A percentile compares a stretch with the other conserved stretches of the same genome.
Evolutionary conservation across 1,139 yeast species (phyloP).

Genomic region (Magnusiomyces sp.): DNA sequence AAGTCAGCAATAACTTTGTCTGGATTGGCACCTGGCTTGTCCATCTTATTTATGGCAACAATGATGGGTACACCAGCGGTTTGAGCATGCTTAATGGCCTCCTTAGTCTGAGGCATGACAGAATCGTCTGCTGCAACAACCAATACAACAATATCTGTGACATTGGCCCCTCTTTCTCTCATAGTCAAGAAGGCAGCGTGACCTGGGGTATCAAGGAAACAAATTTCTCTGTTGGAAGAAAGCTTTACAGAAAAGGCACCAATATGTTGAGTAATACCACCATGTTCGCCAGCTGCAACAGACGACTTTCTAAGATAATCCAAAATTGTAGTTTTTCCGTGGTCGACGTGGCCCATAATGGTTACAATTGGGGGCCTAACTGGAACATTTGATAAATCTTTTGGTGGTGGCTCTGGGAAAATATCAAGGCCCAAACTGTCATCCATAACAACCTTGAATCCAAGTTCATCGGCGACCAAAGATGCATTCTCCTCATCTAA

Average conservation of each 20-base stretch:
- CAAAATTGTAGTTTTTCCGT: conserved; percentile 90
- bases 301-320: conserved; percentile 80
- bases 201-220: conserved; percentile 96
- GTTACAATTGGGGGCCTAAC: conserved; percentile 91
- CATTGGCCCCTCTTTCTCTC: conserved; percentile 94
- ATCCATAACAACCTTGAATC: conserved; percentile 51
- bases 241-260: conserved; percentile 90
- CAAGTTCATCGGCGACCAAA: conserved; percentile 81
- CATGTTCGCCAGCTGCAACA: conserved; percentile 77
- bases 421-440: conserved; percentile 59
- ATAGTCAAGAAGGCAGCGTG: conserved; percentile 94
- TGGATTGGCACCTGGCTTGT: conserved; percentile 63
- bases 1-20: conserved; percentile 72
- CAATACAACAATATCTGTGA: conserved; percentile 83
- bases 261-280: conserved; percentile 96
- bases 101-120: conserved; percentile 95
- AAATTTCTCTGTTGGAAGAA: conserved; percentile 69
- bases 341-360: conserved; percentile 98
- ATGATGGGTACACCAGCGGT: conserved; percentile 77
- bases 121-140: conserved; percentile 99
- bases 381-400: conserved; percentile 33
- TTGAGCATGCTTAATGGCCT: conserved; percentile 89
- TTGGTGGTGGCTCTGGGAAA: conserved; percentile 40
- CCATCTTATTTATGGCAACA: conserved; percentile 90
- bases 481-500: conserved; percentile 80